phyloP scores from a whole-genome alignment of 2,329 filamentous ascomycete species.

The Trichoderma lentiforme region DNA sequence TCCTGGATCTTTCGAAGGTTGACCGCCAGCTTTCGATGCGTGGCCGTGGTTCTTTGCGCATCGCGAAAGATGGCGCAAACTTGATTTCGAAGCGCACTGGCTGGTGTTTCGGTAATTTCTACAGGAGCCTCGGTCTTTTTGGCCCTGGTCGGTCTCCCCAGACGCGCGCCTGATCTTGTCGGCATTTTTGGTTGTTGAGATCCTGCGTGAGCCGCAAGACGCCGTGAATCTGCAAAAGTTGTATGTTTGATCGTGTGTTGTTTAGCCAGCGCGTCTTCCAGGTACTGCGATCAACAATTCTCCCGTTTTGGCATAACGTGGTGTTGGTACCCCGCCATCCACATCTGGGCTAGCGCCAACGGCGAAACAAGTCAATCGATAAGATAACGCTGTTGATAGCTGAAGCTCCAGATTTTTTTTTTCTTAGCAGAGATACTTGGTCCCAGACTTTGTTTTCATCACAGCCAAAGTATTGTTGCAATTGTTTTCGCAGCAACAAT shows the following conservation, averaged over 20 bases:
- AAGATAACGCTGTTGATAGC: slow-evolving; percentile 2
- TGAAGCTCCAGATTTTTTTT: slow-evolving; percentile 17
- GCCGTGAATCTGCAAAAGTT: not conserved
- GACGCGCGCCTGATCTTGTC: slow-evolving; percentile 45
- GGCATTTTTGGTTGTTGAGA: slow-evolving; percentile 41
- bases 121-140: slow-evolving; percentile 54
- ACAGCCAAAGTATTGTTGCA: not conserved
- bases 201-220: not conserved
- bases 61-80: slow-evolving; percentile 72
- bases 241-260: slow-evolving; percentile 16
- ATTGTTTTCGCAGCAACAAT: not conserved
- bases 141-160: slow-evolving; percentile 43
- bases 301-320: slow-evolving; percentile 18
- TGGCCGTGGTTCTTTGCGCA: slow-evolving; percentile 84
- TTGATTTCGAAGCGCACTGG: slow-evolving; percentile 68
- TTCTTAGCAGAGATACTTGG: not conserved
- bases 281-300: slow-evolving; percentile 18
- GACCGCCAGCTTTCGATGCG: slow-evolving; percentile 84
- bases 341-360: not conserved
- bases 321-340: slow-evolving; percentile 17
- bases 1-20: slow-evolving; percentile 89
- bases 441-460: not conserved
- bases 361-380: not conserved
- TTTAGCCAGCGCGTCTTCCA: slow-evolving; percentile 15
- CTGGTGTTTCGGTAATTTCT: slow-evolving; percentile 72